Evolutionary conservation across 257 asterid genomes (phyloP).

Genomic region (Solanum raphanifolium): DNA sequence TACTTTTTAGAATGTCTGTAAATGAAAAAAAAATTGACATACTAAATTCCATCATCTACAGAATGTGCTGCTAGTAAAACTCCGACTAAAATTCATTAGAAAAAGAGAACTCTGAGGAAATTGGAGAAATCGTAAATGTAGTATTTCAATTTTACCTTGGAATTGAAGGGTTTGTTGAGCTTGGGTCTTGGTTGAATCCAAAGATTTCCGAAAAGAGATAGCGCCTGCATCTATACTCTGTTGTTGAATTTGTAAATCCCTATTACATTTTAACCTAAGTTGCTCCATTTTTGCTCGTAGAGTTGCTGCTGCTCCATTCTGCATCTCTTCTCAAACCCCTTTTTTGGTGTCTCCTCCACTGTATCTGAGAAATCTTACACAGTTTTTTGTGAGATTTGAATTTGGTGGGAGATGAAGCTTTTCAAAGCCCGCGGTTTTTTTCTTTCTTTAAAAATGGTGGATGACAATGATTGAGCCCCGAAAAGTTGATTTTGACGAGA

Average conservation of each 20-base stretch:
- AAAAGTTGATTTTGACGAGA: neutral
- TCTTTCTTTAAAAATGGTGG: neutral
- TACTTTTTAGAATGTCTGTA: neutral
- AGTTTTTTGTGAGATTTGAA: neutral
- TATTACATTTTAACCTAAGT: slow-evolving; percentile 42
- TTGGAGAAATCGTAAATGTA: neutral
- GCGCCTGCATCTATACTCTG: slow-evolving; percentile 36
- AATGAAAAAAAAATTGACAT: neutral
- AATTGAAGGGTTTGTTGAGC: slow-evolving; percentile 40
- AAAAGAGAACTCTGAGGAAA: neutral
- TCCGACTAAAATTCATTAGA: neutral
- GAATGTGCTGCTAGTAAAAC: neutral
- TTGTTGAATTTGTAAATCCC: slow-evolving; percentile 55
- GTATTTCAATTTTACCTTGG: neutral
- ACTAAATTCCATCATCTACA: neutral
- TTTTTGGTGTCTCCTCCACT: neutral
- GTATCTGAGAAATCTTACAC: neutral
- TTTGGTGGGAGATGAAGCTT: neutral
- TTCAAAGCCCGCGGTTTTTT: neutral
- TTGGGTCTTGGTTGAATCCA: slow-evolving; percentile 28
- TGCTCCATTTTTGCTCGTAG: slow-evolving; percentile 44
- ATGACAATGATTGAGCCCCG: neutral
- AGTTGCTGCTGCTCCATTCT: slow-evolving; percentile 19
- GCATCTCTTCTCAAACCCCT: slow-evolving; percentile 27
- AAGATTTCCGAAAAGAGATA: slow-evolving; percentile 5